Evolutionary conservation across 192 early-diverging fungal genomes (phyloP).

Genomic region (Backusella tuberculispora): DNA sequence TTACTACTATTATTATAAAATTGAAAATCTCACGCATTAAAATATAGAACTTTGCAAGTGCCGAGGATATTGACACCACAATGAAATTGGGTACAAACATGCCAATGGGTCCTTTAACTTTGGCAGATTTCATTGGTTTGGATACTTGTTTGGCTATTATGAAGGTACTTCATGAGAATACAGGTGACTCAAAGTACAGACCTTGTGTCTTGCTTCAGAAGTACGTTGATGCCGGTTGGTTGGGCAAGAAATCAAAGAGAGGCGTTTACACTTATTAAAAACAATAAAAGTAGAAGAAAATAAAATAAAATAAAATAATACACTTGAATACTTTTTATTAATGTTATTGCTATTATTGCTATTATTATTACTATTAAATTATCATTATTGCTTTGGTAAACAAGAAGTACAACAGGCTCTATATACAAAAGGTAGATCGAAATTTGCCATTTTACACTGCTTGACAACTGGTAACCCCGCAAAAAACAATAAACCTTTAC

Average conservation of each 20-base stretch:
- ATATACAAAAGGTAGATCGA: constrained; percentile 9
- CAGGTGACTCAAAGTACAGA: constrained; percentile 95
- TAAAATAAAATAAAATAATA: constrained; percentile 17
- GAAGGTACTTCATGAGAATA: constrained; percentile 87
- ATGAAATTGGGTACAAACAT: constrained; percentile 98
- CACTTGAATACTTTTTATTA: not conserved
- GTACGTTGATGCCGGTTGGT: constrained; percentile 96
- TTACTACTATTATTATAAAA: no score
- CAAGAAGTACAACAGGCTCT: constrained; percentile 8
- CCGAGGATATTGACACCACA: constrained; percentile 96
- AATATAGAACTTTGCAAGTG: constrained; percentile 77
- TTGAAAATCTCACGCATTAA: not conserved
- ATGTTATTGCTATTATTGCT: not conserved
- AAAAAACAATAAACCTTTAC: constrained; percentile 2
- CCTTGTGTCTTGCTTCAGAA: constrained; percentile 90
- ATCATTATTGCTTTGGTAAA: not conserved
- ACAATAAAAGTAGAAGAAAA: not conserved
- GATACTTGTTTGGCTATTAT: constrained; percentile 98
- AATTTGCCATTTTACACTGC: not conserved
- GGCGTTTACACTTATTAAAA: constrained; percentile 87
- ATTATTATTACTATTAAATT: not conserved
- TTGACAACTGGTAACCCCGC: not conserved
- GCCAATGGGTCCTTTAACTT: constrained; percentile 96
- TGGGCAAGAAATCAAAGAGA: constrained; percentile 88
- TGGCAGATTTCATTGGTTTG: constrained; percentile 98